phyloP scores from a whole-genome alignment of 192 early-diverging fungal genomes.

The Rhizoclosmatium globosum region DNA sequence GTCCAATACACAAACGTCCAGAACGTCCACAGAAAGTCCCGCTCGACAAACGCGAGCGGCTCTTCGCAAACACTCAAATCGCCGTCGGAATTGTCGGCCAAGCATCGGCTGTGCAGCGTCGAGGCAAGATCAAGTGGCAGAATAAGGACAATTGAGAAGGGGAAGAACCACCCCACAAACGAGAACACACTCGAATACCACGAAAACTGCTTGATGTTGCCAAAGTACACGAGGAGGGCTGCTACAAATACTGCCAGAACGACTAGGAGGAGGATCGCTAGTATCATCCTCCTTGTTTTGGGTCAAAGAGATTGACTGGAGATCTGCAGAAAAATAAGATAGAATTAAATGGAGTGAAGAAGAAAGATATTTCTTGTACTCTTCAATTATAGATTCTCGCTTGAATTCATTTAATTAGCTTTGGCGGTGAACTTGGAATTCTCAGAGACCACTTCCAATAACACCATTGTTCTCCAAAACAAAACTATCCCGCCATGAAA shows the following conservation, averaged over 20 bases:
- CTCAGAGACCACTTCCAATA: neutral
- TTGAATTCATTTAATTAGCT: too few species aligned
- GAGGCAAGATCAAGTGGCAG: conserved; percentile 87
- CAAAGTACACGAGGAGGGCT: conserved; percentile 78
- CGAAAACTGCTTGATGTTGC: conserved; percentile 72
- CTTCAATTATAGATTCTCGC: too few species aligned
- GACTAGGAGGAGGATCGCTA: conserved; percentile 43
- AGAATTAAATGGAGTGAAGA: too few species aligned
- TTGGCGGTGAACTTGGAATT: too few species aligned
- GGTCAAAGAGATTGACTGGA: conserved; percentile 2
- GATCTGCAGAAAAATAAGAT: too few species aligned
- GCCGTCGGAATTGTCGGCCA: neutral
- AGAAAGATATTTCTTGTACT: too few species aligned
- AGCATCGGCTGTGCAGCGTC: conserved; percentile 23
- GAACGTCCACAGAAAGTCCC: conserved; percentile 73
- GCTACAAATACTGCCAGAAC: conserved; percentile 65
- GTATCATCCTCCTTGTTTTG: conserved; percentile 1
- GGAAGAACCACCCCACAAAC: conserved; percentile 86
- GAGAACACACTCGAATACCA: conserved; percentile 86
- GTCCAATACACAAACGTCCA: conserved; percentile 94
- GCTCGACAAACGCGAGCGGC: conserved; percentile 79
- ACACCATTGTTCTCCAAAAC: neutral
- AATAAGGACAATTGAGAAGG: conserved; percentile 90
- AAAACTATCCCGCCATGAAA: neutral
- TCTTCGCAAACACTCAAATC: conserved; percentile 61